phyloP scores from a whole-genome alignment of 805 yeast genomes.

The Candida ficus region DNA sequence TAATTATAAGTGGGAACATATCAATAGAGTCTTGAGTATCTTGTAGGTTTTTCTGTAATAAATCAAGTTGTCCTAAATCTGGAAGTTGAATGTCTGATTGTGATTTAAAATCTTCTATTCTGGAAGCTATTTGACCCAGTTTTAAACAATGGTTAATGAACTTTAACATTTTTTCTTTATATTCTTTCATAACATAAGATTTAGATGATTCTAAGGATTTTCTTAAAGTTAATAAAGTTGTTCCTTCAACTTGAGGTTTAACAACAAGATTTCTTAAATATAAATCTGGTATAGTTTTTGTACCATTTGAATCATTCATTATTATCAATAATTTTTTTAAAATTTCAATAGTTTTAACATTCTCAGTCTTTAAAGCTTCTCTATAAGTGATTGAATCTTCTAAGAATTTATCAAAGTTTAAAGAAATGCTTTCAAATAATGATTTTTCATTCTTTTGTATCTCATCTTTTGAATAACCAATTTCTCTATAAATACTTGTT shows the following conservation, averaged over 20 bases:
- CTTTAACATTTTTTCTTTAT: constrained; percentile 24
- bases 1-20: constrained; percentile 17
- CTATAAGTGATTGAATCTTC: constrained; percentile 33
- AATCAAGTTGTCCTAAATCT: constrained; percentile 2
- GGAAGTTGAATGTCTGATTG: constrained; percentile 16
- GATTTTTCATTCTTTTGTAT: constrained; percentile 43
- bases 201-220: constrained; percentile 28
- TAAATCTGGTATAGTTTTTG: constrained; percentile 35
- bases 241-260: constrained; percentile 18
- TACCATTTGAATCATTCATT: constrained; percentile 33
- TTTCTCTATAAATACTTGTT: constrained; percentile 42
- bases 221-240: constrained; percentile 30
- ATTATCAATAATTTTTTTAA: constrained; percentile 28
- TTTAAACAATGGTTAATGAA: constrained; percentile 15
- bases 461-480: constrained; percentile 51
- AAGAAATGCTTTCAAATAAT: constrained; percentile 44
- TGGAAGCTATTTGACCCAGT: constrained; percentile 4
- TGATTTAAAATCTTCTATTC: constrained; percentile 10
- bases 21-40: constrained; percentile 9
- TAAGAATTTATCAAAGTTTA: constrained; percentile 40
- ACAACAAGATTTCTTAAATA: constrained; percentile 33
- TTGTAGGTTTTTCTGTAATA: constrained; percentile 7
- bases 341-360: constrained; percentile 23
- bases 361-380: constrained; percentile 26
- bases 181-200: constrained; percentile 27